phyloP scores from a whole-genome alignment of 257 asterid genomes.

The Fraxinus quadrangulata region DNA sequence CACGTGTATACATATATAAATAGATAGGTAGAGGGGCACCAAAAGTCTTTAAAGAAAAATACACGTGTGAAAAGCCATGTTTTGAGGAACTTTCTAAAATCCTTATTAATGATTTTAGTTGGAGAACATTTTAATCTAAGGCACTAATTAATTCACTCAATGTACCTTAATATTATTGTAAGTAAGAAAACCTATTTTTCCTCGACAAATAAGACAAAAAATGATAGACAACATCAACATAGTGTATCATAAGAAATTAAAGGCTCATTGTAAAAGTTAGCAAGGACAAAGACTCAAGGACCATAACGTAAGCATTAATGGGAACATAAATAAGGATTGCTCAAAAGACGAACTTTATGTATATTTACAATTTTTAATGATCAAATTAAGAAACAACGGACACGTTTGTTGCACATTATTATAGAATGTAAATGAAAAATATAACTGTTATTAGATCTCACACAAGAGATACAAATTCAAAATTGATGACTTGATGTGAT shows the following conservation, averaged over 20 bases:
- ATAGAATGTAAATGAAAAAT: too few species aligned
- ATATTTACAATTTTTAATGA: too few species aligned
- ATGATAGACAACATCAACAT: conserved; percentile 11
- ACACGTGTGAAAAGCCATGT: conserved; percentile 37
- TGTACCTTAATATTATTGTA: neutral
- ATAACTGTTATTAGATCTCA: too few species aligned
- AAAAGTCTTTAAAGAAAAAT: conserved; percentile 32
- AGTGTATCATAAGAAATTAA: neutral
- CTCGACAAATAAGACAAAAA: neutral
- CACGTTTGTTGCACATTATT: too few species aligned
- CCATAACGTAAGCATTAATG: conserved; percentile 32
- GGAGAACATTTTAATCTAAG: conserved; percentile 1
- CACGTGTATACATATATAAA: neutral
- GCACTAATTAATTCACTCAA: neutral
- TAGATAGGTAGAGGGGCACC: neutral
- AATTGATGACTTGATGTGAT: too few species aligned
- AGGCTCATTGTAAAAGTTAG: neutral
- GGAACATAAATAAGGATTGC: conserved; percentile 36
- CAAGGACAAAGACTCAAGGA: conserved; percentile 36
- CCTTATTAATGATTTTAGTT: neutral
- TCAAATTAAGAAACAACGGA: too few species aligned
- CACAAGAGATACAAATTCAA: too few species aligned
- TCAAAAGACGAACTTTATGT: too few species aligned
- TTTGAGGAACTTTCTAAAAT: conserved; percentile 17
- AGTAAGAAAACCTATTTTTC: neutral